These are phyloP conservation scores for Termitomyces titanicus DNA, from an alignment of 768 basidiomycete genomes.

Conservation along the genomic window DNA sequence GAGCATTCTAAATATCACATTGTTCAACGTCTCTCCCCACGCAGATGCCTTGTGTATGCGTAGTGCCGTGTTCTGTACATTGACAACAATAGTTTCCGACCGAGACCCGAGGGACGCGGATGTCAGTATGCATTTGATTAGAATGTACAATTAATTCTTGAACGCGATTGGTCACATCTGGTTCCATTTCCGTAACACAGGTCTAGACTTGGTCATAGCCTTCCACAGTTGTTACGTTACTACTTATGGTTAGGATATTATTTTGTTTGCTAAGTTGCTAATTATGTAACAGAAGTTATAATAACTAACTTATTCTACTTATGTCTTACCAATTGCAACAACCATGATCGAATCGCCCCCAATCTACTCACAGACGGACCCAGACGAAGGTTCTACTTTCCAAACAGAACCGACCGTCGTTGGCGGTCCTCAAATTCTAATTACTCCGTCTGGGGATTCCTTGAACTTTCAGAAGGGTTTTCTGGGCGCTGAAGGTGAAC, in stretches of 20 bases:
- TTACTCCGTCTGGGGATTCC: slow-evolving; percentile 66
- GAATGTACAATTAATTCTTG: too few relatives aligned
- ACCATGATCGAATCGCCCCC: slow-evolving; percentile 52
- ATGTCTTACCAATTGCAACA: not conserved
- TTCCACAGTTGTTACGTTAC: too few relatives aligned
- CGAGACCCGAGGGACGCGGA: too few relatives aligned
- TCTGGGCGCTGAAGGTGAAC: slow-evolving; percentile 79
- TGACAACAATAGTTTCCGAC: too few relatives aligned
- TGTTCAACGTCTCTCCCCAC: not conserved
- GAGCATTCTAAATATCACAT: slow-evolving; percentile 28
- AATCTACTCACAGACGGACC: slow-evolving; percentile 53
- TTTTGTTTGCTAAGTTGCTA: too few relatives aligned
- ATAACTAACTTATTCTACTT: too few relatives aligned
- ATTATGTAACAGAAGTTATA: not conserved
- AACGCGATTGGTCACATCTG: too few relatives aligned
- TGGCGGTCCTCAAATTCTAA: slow-evolving; percentile 60
- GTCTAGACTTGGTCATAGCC: too few relatives aligned
- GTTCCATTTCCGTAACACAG: too few relatives aligned
- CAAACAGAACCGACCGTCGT: slow-evolving; percentile 14
- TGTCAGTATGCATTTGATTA: too few relatives aligned
- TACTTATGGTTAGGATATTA: too few relatives aligned
- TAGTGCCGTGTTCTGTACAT: slow-evolving; percentile 6
- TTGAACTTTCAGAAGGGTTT: slow-evolving; percentile 84
- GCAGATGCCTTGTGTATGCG: slow-evolving; percentile 19
- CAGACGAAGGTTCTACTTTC: slow-evolving; percentile 17